Conservation (phyloP, 495 filamentous ascomycete species). For the Daldinia bambusicola region DNA sequence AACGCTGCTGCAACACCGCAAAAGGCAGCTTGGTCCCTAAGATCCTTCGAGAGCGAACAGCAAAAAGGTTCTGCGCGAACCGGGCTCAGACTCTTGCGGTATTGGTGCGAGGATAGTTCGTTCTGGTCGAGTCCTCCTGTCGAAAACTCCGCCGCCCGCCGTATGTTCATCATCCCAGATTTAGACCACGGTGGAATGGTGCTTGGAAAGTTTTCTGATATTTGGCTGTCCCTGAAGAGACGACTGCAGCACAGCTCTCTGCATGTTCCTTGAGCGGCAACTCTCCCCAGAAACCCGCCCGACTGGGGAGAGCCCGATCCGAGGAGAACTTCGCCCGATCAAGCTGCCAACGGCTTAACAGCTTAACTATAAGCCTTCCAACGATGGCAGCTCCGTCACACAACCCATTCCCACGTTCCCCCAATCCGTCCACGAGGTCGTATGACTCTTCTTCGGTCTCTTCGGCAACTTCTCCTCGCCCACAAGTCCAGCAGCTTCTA, state of each 20-base stretch:
- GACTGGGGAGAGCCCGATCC: constrained; percentile 51
- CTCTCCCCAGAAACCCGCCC: constrained; percentile 51
- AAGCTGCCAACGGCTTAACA: constrained; percentile 46
- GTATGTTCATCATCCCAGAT: constrained; percentile 42
- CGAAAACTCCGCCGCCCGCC: constrained; percentile 28
- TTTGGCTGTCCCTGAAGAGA: constrained; percentile 37
- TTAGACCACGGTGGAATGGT: constrained; percentile 40
- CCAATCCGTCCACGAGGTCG: constrained; percentile 62
- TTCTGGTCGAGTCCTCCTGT: constrained; percentile 23
- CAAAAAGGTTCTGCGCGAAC: constrained; percentile 23
- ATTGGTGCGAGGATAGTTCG: constrained; percentile 40
- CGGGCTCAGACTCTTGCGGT: constrained; percentile 35
- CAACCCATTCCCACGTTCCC: constrained; percentile 64
- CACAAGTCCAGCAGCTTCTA: constrained; percentile 56
- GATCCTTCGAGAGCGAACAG: constrained; percentile 27
- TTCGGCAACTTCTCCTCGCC: constrained; percentile 64
- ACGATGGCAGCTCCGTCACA: constrained; percentile 66
- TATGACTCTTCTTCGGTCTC: constrained; percentile 67
- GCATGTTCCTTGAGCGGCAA: constrained; percentile 59
- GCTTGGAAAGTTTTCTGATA: constrained; percentile 37
- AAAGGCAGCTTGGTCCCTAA: constrained; percentile 25
- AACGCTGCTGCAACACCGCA: constrained; percentile 44
- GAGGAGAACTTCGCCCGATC: constrained; percentile 52
- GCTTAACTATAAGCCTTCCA: constrained; percentile 44
- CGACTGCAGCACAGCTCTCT: constrained; percentile 48